Percentiles rank a stretch among this genome's conserved stretches.
These are phyloP conservation scores for Pezicula rhizophila DNA, from an alignment of 2,329 filamentous ascomycete genomes.

Conservation along the genomic window DNA sequence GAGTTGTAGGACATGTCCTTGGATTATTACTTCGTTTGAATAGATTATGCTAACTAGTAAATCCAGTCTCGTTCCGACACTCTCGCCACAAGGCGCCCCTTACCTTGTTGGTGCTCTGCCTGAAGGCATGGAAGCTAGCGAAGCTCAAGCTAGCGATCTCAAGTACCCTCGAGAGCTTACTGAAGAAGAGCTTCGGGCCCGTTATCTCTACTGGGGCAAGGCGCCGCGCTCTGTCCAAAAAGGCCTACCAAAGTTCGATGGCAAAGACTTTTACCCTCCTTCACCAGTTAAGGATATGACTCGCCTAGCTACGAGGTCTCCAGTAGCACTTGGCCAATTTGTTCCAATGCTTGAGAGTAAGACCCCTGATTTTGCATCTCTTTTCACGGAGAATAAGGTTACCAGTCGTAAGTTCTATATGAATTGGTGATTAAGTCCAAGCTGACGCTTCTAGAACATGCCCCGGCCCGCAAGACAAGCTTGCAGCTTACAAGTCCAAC, in stretches of 20 bases:
- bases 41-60: too few relatives aligned
- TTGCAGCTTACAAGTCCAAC: too few relatives aligned
- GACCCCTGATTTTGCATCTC: constrained; percentile 2
- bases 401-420: background rate
- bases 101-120: constrained; percentile 52
- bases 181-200: constrained; percentile 51
- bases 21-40: too few relatives aligned
- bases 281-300: constrained; percentile 40
- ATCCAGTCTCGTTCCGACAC: background rate
- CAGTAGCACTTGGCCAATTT: background rate
- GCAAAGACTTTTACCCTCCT: constrained; percentile 56
- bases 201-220: constrained; percentile 55
- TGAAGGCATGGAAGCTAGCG: constrained; percentile 34
- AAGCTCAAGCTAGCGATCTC: constrained; percentile 41
- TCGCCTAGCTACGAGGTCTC: constrained; percentile 1
- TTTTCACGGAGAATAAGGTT: background rate
- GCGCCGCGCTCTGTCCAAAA: constrained; percentile 43
- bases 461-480: too few relatives aligned
- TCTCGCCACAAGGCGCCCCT: constrained; percentile 27
- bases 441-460: too few relatives aligned
- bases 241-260: constrained; percentile 57
- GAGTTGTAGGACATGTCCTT: too few relatives aligned
- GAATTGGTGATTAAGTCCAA: too few relatives aligned
- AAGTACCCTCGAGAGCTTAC: constrained; percentile 51
- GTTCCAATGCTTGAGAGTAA: too few relatives aligned